phyloP scores from a whole-genome alignment of 768 basidiomycete species.

The Roridomyces roridus region DNA sequence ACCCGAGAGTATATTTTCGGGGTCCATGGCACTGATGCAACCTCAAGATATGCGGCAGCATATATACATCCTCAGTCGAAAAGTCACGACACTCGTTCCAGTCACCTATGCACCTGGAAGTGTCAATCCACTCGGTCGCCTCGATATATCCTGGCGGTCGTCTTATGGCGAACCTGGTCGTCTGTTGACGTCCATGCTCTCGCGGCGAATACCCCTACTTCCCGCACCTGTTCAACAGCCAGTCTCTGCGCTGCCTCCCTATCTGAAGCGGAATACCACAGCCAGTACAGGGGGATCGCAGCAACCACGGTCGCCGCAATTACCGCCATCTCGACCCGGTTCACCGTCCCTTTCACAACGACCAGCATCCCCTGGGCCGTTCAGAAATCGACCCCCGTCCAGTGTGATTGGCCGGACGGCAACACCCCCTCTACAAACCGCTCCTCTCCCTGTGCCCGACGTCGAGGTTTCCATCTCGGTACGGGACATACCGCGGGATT shows the following conservation, averaged over 20 bases:
- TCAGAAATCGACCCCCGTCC: slow-evolving; percentile 48
- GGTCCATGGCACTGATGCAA: slow-evolving; percentile 72
- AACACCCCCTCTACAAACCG: slow-evolving; percentile 34
- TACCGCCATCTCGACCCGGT: slow-evolving; percentile 54
- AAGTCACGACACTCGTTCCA: slow-evolving; percentile 47
- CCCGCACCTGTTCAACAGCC: slow-evolving; percentile 50
- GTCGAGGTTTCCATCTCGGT: slow-evolving; percentile 67
- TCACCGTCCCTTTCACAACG: slow-evolving; percentile 57
- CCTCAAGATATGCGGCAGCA: slow-evolving; percentile 89
- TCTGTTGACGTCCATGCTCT: slow-evolving; percentile 87
- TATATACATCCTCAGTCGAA: slow-evolving; percentile 79
- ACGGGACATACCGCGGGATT: slow-evolving; percentile 50
- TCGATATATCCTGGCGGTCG: slow-evolving; percentile 90
- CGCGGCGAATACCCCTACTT: slow-evolving; percentile 74
- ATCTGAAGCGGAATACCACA: slow-evolving; percentile 64
- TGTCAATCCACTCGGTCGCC: slow-evolving; percentile 79
- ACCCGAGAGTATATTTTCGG: slow-evolving; percentile 57
- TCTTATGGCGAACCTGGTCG: slow-evolving; percentile 86
- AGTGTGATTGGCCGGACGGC: slow-evolving; percentile 40
- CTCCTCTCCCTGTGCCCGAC: slow-evolving; percentile 37
- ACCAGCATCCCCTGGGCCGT: slow-evolving; percentile 44
- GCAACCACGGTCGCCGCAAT: slow-evolving; percentile 66
- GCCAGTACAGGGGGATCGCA: slow-evolving; percentile 46
- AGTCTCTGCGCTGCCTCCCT: slow-evolving; percentile 75
- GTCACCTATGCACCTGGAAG: slow-evolving; percentile 66